Percentiles rank a stretch among this genome's conserved stretches.
Evolutionary conservation across 345 rosid genomes (phyloP).

Genomic region (Aethionema arabicum): DNA sequence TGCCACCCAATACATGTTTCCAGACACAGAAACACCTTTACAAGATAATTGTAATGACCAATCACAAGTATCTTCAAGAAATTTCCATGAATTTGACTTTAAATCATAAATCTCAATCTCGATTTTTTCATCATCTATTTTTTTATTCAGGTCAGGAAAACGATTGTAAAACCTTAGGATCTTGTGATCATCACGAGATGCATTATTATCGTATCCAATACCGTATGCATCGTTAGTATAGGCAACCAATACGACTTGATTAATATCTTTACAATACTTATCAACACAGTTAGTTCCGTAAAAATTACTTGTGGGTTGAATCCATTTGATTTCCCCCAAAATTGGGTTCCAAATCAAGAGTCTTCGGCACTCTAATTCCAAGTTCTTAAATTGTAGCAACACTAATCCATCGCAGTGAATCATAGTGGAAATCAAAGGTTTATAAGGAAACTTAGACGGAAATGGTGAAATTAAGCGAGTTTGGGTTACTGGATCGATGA

Average conservation of each 20-base stretch:
- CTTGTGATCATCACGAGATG: slow-evolving; percentile 25
- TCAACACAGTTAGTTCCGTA: too few species aligned
- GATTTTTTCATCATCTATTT: slow-evolving; percentile 2
- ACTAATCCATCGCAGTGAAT: too few species aligned
- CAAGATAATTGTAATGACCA: slow-evolving; percentile 34
- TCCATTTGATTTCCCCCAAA: too few species aligned
- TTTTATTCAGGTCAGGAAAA: background rate
- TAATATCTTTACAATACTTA: too few species aligned
- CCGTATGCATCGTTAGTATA: slow-evolving; percentile 5
- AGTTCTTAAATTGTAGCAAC: too few species aligned
- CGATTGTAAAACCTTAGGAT: slow-evolving; percentile 28
- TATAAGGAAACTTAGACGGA: background rate
- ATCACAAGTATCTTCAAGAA: slow-evolving; percentile 1
- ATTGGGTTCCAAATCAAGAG: too few species aligned
- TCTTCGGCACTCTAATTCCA: too few species aligned
- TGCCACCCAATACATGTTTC: slow-evolving; percentile 38
- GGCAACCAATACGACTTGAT: too few species aligned
- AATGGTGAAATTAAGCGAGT: background rate
- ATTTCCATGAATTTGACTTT: slow-evolving; percentile 27
- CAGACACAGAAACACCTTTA: slow-evolving; percentile 30
- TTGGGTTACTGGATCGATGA: background rate
- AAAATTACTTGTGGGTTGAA: too few species aligned
- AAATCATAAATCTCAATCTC: slow-evolving; percentile 19
- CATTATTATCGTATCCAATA: slow-evolving; percentile 29
- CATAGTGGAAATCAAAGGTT: too few species aligned